Percentiles rank a stretch among this genome's conserved stretches.
These are phyloP conservation scores for Septoria petroselini DNA, from an alignment of 2,329 filamentous ascomycete species.

Conservation along the genomic window DNA sequence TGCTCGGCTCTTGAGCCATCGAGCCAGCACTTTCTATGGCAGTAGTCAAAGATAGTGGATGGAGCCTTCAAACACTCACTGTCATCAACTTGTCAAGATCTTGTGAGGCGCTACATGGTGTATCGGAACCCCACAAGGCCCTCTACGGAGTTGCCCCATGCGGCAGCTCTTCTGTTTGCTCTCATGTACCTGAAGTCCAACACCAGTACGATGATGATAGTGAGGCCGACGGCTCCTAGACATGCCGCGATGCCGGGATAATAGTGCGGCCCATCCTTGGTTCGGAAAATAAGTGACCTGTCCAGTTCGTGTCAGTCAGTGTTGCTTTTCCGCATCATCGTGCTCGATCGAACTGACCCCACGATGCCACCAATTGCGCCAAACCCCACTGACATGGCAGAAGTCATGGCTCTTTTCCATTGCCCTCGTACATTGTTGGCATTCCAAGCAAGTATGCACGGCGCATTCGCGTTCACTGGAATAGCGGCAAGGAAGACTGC, in stretches of 20 bases:
- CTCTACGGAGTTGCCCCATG: constrained; percentile 24
- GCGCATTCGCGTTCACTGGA: constrained; percentile 27
- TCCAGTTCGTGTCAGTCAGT: background rate
- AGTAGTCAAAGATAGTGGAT: no score
- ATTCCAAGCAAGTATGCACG: constrained; percentile 23
- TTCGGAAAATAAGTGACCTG: constrained; percentile 22
- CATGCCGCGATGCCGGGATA: constrained; percentile 23
- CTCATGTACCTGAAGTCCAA: constrained; percentile 21
- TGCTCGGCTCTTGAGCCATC: no score
- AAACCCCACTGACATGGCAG: constrained; percentile 11
- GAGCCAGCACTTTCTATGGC: no score
- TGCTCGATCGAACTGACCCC: background rate
- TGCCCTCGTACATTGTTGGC: constrained; percentile 53
- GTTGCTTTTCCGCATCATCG: background rate
- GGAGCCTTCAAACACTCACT: no score
- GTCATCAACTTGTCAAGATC: no score
- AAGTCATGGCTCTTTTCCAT: constrained; percentile 47
- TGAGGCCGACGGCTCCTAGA: constrained; percentile 18
- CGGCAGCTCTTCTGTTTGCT: constrained; percentile 25
- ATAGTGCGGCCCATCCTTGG: constrained; percentile 23
- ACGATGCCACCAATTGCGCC: constrained; percentile 63
- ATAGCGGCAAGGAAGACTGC: constrained; percentile 33
- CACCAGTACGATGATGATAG: constrained; percentile 21
- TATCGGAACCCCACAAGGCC: constrained; percentile 28
- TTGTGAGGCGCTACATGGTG: constrained; percentile 11